A percentile compares a stretch with the other conserved stretches of the same genome.
Evolutionary conservation across 352 stramenopile species (phyloP).

Genomic region (Globisporangium splendens): DNA sequence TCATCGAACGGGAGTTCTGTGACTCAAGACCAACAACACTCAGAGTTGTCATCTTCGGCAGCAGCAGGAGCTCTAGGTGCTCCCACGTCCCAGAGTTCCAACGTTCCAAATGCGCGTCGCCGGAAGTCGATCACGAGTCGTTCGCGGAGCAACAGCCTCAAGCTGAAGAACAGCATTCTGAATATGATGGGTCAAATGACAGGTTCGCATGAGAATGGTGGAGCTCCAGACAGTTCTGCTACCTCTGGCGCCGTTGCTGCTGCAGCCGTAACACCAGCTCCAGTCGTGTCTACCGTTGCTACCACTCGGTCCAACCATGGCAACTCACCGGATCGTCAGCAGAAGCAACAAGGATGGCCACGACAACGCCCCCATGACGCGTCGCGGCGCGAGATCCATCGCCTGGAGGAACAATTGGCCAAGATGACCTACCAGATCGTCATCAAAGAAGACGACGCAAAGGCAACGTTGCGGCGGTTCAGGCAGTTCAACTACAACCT

Average conservation of each 20-base stretch:
- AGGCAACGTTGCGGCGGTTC: conserved; percentile 57
- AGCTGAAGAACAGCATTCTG: conserved; percentile 50
- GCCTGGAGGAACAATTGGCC: conserved; percentile 54
- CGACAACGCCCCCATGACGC: conserved; percentile 30
- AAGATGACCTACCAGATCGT: conserved; percentile 64
- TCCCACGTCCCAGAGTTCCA: conserved; percentile 11
- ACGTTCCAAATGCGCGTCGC: conserved; percentile 38
- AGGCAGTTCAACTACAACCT: conserved; percentile 85
- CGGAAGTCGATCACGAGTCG: conserved; percentile 58
- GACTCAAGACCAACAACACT: background rate
- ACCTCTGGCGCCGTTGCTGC: background rate
- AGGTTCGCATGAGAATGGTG: conserved; percentile 22
- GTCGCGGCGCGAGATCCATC: conserved; percentile 50
- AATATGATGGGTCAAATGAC: conserved; percentile 67
- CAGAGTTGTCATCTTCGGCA: conserved; percentile 9
- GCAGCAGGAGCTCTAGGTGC: conserved; percentile 1
- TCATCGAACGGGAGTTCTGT: background rate
- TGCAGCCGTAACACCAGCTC: background rate
- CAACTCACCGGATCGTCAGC: conserved; percentile 11
- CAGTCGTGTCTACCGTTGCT: background rate
- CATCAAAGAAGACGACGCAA: conserved; percentile 57
- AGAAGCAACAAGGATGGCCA: conserved; percentile 6
- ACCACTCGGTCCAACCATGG: background rate
- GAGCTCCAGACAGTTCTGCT: too few relatives aligned
- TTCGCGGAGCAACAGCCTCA: conserved; percentile 62